Evolutionary conservation across 1,284 basidiomycete genomes (phyloP).

Genomic region (Ganoderma lingzhi): DNA sequence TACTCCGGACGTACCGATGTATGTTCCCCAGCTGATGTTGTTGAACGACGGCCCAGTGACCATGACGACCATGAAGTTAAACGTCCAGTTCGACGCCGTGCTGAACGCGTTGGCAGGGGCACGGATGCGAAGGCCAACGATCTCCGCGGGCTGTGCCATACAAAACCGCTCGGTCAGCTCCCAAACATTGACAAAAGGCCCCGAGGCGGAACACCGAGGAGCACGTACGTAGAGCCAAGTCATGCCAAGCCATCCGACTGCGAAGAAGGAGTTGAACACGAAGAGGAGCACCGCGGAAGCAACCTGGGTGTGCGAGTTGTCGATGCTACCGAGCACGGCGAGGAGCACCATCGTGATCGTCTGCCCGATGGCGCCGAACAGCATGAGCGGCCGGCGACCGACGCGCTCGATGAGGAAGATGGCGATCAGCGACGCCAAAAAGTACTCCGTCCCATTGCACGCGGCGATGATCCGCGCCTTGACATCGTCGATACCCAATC

Average conservation of each 20-base stretch:
- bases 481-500: slow-evolving; percentile 64
- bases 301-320: slow-evolving; percentile 55
- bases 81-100: slow-evolving; percentile 76
- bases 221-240: slow-evolving; percentile 69
- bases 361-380: slow-evolving; percentile 75
- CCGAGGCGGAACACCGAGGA: not conserved
- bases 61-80: slow-evolving; percentile 75
- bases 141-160: slow-evolving; percentile 63
- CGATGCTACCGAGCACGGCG: slow-evolving; percentile 59
- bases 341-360: slow-evolving; percentile 67
- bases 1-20: slow-evolving; percentile 53
- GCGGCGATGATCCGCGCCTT: slow-evolving; percentile 74
- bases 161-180: slow-evolving; percentile 13
- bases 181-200: not conserved
- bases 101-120: slow-evolving; percentile 74
- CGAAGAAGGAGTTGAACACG: slow-evolving; percentile 77
- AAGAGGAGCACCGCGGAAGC: slow-evolving; percentile 69
- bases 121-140: slow-evolving; percentile 66
- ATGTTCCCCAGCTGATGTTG: slow-evolving; percentile 68
- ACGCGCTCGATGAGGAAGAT: slow-evolving; percentile 67
- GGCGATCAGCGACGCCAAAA: slow-evolving; percentile 66
- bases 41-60: slow-evolving; percentile 71
- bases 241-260: slow-evolving; percentile 78
- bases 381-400: slow-evolving; percentile 73
- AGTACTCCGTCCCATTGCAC: slow-evolving; percentile 76